Evolutionary conservation across 192 early-diverging fungal genomes (phyloP).

Genomic region (Backusella psychrophila): DNA sequence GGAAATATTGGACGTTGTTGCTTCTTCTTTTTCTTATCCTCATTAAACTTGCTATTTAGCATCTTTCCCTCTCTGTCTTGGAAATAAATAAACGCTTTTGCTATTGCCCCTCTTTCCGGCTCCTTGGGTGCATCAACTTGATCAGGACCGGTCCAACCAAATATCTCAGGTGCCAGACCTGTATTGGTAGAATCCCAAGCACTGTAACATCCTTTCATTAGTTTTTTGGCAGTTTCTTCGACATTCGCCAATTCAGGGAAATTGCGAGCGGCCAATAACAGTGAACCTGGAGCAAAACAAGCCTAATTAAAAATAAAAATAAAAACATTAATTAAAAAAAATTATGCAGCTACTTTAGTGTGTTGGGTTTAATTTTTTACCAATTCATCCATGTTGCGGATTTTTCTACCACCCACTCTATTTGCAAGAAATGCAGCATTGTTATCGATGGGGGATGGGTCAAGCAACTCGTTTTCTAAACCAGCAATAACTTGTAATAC

Average conservation of each 20-base stretch:
- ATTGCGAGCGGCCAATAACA: conserved; percentile 44
- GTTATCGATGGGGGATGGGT: conserved; percentile 1
- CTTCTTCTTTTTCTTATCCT: not conserved
- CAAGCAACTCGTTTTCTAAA: conserved; percentile 25
- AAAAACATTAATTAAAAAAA: not conserved
- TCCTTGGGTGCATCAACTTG: not conserved
- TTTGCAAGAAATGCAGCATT: conserved; percentile 12
- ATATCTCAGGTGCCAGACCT: conserved; percentile 52
- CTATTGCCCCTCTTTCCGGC: not conserved
- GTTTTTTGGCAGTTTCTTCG: conserved; percentile 31
- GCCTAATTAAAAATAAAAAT: conserved; percentile 30
- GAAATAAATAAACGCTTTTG: not conserved
- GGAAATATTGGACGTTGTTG: not conserved
- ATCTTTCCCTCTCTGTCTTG: not conserved
- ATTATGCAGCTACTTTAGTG: not conserved
- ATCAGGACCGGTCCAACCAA: conserved; percentile 24
- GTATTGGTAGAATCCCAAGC: conserved; percentile 45
- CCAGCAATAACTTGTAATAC: conserved; percentile 25
- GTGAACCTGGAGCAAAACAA: conserved; percentile 53
- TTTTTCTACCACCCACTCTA: conserved; percentile 1
- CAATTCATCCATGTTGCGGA: conserved; percentile 22
- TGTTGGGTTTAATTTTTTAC: not conserved
- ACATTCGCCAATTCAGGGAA: conserved; percentile 37
- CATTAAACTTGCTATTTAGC: not conserved
- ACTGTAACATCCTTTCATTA: conserved; percentile 49